Evolutionary conservation across 371 early-diverging fungal genomes (phyloP).

Genomic region (Mortierella sp.): DNA sequence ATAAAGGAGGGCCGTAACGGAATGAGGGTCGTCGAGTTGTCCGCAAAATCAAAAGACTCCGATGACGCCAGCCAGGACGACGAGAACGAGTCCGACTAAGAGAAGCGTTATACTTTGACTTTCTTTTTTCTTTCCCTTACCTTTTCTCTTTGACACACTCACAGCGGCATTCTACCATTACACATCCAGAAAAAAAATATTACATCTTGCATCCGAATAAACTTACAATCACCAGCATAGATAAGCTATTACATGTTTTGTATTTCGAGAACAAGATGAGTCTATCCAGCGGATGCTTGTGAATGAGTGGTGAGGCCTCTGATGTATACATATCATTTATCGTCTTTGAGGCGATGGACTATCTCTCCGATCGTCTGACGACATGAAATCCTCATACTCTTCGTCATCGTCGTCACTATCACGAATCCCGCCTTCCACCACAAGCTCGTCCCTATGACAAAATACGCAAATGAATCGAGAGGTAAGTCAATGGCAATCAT

Average conservation of each 20-base stretch:
- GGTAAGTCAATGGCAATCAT: background rate
- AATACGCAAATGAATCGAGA: background rate
- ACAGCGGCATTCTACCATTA: conserved; percentile 8
- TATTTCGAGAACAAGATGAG: background rate
- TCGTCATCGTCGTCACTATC: conserved; percentile 35
- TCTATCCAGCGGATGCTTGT: background rate
- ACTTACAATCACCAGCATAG: conserved; percentile 1
- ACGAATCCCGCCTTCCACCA: conserved; percentile 43
- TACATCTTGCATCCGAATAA: background rate
- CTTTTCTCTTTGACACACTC: background rate
- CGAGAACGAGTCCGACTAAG: conserved; percentile 19
- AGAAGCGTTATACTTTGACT: background rate
- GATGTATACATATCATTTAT: background rate
- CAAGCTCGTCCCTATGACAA: conserved; percentile 40
- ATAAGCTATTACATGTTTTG: background rate
- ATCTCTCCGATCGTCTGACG: background rate
- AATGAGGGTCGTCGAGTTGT: conserved; percentile 67
- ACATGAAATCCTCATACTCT: conserved; percentile 19
- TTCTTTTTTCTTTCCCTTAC: background rate
- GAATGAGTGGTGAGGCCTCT: background rate
- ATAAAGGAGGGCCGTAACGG: conserved; percentile 80
- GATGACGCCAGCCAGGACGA: conserved; percentile 19
- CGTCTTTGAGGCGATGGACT: conserved; percentile 2
- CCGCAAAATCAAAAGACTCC: conserved; percentile 34
- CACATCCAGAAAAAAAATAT: conserved; percentile 10